Evolutionary conservation across 2,329 filamentous ascomycete genomes (phyloP).

Genomic region (Calonectria montana): DNA sequence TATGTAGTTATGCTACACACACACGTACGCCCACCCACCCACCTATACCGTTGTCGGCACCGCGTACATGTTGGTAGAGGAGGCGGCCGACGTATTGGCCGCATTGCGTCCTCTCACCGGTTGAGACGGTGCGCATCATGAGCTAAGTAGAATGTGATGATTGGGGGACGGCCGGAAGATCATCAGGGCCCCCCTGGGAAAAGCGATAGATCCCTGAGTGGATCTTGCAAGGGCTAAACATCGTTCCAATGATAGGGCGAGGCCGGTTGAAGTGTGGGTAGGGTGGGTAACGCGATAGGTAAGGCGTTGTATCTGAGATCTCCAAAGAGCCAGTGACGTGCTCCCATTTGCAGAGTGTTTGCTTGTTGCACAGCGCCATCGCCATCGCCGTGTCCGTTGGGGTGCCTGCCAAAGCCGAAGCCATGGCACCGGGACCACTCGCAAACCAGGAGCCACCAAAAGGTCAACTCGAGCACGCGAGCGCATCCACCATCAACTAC

Average conservation of each 20-base stretch:
- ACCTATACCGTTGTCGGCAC: background rate
- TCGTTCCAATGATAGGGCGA: constrained; percentile 9
- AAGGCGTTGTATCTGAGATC: constrained; percentile 8
- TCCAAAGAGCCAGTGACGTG: background rate
- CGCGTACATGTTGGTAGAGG: background rate
- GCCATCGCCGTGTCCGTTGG: constrained; percentile 9
- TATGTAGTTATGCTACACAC: no score
- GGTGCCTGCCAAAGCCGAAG: background rate
- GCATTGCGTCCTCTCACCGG: background rate
- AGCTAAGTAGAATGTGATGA: background rate
- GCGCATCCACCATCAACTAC: background rate
- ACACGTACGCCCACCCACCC: background rate
- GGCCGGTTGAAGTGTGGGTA: background rate
- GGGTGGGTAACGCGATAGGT: constrained; percentile 11
- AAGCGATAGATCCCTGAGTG: background rate
- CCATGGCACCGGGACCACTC: background rate
- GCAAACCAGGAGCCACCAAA: background rate
- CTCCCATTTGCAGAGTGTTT: background rate
- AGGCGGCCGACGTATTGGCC: background rate
- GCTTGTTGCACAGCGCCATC: background rate
- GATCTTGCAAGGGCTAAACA: background rate
- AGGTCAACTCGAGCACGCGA: constrained; percentile 1
- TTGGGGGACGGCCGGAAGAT: background rate
- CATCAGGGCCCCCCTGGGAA: background rate
- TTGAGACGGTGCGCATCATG: background rate